phyloP scores from a whole-genome alignment of 2,329 filamentous ascomycete species.

The Raffaelea deltoideospora region DNA sequence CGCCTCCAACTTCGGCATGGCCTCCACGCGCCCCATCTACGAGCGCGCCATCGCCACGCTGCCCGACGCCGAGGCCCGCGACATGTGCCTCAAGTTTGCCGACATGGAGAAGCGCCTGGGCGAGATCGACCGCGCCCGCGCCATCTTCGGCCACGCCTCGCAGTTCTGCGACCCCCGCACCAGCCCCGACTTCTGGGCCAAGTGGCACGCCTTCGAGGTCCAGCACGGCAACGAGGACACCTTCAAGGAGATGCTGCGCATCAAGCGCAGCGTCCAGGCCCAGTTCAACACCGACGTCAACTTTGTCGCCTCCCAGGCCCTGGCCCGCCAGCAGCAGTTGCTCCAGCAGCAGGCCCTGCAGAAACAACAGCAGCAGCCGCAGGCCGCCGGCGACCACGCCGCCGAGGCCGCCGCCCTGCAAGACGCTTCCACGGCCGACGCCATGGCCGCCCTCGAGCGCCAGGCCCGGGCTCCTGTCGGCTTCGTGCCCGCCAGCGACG shows the following conservation, averaged over 20 bases:
- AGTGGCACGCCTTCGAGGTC: conserved; percentile 95
- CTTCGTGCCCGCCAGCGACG: conserved; percentile 77
- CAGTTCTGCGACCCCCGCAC: conserved; percentile 95
- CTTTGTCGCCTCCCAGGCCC: conserved; percentile 90
- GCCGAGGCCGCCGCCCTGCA: conserved; percentile 25
- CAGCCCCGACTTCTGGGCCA: conserved; percentile 80
- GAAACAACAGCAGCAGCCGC: conserved; percentile 26
- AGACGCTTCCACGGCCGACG: conserved; percentile 47
- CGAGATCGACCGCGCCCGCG: conserved; percentile 73
- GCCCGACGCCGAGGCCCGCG: conserved; percentile 81
- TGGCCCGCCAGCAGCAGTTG: conserved; percentile 62
- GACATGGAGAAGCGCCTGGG: conserved; percentile 41
- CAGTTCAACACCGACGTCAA: conserved; percentile 99
- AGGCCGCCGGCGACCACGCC: conserved; percentile 18
- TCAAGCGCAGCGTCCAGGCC: conserved; percentile 93
- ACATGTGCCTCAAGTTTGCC: conserved; percentile 98
- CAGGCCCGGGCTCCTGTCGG: conserved; percentile 79
- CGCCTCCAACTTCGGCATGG: conserved; percentile 91
- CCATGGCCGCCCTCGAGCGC: conserved; percentile 78
- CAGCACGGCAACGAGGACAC: conserved; percentile 98
- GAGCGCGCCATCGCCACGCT: conserved; percentile 89
- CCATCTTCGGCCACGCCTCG: conserved; percentile 90
- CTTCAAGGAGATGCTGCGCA: conserved; percentile 96
- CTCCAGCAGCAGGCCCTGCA: conserved; percentile 17
- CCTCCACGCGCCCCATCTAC: conserved; percentile 89